Percentiles rank a stretch among this genome's conserved stretches.
Evolutionary conservation across 371 early-diverging fungal genomes (phyloP).

Genomic region (Smittium mucronatum): DNA sequence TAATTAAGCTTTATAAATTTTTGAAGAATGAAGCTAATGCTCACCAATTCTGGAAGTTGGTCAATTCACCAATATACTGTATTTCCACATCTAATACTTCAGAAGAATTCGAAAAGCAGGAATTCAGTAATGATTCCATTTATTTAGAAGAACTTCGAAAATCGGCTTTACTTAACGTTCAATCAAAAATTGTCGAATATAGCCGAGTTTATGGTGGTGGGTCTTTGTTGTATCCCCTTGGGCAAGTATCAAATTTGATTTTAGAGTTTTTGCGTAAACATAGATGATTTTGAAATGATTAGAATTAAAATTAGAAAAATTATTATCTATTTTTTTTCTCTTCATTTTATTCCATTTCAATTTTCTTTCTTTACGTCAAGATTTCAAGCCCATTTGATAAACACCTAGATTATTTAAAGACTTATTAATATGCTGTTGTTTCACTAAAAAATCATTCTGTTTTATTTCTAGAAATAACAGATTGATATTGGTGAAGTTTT

Average conservation of each 20-base stretch:
- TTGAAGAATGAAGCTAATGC: slow-evolving; percentile 6
- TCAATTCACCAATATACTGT: slow-evolving; percentile 25
- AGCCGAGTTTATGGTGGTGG: slow-evolving; percentile 23
- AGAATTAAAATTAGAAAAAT: too few relatives aligned
- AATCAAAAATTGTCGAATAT: slow-evolving; percentile 20
- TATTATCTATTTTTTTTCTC: too few relatives aligned
- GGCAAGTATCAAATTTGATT: slow-evolving; percentile 17
- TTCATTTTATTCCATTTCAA: too few relatives aligned
- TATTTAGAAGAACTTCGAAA: slow-evolving; percentile 18
- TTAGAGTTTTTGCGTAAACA: slow-evolving; percentile 26
- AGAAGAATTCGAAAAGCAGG: background rate
- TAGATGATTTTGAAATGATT: slow-evolving; percentile 2
- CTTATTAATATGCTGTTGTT: too few relatives aligned
- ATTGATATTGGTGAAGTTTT: too few relatives aligned
- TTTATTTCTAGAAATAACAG: too few relatives aligned
- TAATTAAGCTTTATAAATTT: slow-evolving; percentile 20
- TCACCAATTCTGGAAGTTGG: slow-evolving; percentile 22
- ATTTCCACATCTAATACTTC: slow-evolving; percentile 14
- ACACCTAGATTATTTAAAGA: too few relatives aligned
- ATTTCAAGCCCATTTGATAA: too few relatives aligned
- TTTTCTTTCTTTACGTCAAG: too few relatives aligned
- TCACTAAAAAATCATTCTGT: too few relatives aligned
- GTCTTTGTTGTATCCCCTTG: slow-evolving; percentile 24
- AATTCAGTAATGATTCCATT: background rate
- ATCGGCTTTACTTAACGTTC: slow-evolving; percentile 21